These are phyloP conservation scores for Termitomyces sp. DNA, from an alignment of 768 basidiomycete genomes.

Conservation along the genomic window DNA sequence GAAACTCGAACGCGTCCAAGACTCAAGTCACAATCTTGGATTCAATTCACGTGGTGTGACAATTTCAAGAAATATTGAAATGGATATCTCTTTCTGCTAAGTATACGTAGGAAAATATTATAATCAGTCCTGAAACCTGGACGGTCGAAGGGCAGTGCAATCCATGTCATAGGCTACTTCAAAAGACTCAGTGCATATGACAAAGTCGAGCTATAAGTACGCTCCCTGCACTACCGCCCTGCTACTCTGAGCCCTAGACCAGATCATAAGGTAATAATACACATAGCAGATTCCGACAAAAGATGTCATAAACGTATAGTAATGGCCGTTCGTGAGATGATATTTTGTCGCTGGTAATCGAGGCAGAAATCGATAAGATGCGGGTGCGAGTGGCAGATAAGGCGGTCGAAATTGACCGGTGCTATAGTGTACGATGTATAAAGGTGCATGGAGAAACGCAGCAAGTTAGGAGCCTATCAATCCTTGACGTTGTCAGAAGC, in stretches of 20 bases:
- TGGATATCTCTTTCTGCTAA: background rate
- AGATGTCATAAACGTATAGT: constrained; percentile 28
- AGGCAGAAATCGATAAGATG: constrained; percentile 18
- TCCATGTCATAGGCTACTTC: constrained; percentile 7
- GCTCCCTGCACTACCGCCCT: constrained; percentile 8
- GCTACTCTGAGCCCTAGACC: constrained; percentile 13
- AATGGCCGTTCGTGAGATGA: constrained; percentile 17
- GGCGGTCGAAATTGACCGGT: constrained; percentile 10
- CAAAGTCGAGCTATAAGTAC: constrained; percentile 9
- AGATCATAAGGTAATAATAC: constrained; percentile 24
- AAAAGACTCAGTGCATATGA: constrained; percentile 1
- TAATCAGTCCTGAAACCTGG: constrained; percentile 14
- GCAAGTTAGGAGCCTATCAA: constrained; percentile 7
- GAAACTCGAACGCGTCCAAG: constrained; percentile 4
- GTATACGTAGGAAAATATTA: background rate
- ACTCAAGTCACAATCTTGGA: constrained; percentile 2
- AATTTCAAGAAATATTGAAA: background rate
- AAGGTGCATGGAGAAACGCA: constrained; percentile 7
- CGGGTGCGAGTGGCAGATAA: constrained; percentile 14
- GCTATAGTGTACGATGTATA: constrained; percentile 15
- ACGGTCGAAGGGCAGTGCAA: background rate
- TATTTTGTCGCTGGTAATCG: constrained; percentile 16
- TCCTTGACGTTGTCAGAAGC: constrained; percentile 9
- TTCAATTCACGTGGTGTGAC: constrained; percentile 5
- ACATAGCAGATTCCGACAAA: constrained; percentile 29